Evolutionary conservation across 2,329 filamentous ascomycete genomes (phyloP).

Genomic region (Lecanoromycetidae sp.): DNA sequence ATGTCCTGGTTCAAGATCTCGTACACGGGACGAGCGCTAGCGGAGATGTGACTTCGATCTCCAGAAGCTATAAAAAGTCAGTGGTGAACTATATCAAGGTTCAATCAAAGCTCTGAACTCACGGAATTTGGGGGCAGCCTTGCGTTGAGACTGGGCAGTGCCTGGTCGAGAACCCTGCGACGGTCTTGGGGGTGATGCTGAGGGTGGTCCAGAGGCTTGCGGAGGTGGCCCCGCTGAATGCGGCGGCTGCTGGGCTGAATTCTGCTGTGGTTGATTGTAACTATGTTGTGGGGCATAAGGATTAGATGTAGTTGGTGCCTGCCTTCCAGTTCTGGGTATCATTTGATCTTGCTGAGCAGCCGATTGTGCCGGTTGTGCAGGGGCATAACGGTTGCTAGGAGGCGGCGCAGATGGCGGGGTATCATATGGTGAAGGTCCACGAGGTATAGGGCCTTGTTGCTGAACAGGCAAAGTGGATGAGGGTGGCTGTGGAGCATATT

Average conservation of each 20-base stretch:
- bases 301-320: conserved; percentile 23
- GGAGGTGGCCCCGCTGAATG: conserved; percentile 25
- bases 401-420: conserved; percentile 58
- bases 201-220: conserved; percentile 25
- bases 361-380: conserved; percentile 44
- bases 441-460: conserved; percentile 50
- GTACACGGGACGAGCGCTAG: conserved; percentile 62
- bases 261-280: conserved; percentile 14
- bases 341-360: conserved; percentile 33
- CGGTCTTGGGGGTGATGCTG: conserved; percentile 28
- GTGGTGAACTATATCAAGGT: background rate
- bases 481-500: conserved; percentile 49
- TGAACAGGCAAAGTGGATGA: conserved; percentile 29
- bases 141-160: conserved; percentile 37
- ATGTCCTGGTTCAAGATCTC: conserved; percentile 74
- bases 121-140: conserved; percentile 54
- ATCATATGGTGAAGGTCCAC: conserved; percentile 77
- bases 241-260: conserved; percentile 31
- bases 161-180: conserved; percentile 38
- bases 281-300: conserved; percentile 29
- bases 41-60: conserved; percentile 80
- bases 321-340: conserved; percentile 29
- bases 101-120: conserved; percentile 27
- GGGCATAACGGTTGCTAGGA: conserved; percentile 65
- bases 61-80: conserved; percentile 43